Percentiles rank a stretch among this genome's conserved stretches.
Conservation (phyloP, 169 alveolate species). For the Besnoitia besnoiti region DNA sequence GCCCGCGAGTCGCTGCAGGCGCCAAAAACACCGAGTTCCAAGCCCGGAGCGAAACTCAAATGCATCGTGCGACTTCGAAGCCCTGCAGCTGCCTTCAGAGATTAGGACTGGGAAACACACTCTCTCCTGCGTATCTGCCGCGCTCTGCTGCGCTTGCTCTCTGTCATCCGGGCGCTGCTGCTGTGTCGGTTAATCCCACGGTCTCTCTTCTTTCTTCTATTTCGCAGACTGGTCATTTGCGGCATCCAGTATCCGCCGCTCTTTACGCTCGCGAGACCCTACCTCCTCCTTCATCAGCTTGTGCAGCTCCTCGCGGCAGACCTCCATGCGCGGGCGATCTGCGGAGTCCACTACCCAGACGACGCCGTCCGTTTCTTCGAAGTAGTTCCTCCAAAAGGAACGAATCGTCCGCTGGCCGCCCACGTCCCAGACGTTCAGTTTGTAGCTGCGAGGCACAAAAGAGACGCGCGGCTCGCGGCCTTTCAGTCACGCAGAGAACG, state of each 20-base stretch:
- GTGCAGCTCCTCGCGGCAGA: constrained; percentile 94
- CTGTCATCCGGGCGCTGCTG: too few relatives aligned
- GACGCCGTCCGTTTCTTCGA: constrained; percentile 98
- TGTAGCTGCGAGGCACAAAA: constrained; percentile 58
- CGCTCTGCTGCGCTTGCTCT: too few relatives aligned
- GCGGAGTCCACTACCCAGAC: constrained; percentile 92
- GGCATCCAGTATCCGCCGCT: too few relatives aligned
- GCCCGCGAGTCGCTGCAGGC: constrained; percentile 75
- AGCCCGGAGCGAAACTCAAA: background rate
- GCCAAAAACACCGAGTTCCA: background rate
- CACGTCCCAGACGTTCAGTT: constrained; percentile 95
- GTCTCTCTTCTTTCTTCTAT: too few relatives aligned
- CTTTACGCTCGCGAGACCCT: too few relatives aligned
- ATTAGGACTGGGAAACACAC: too few relatives aligned
- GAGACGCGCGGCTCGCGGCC: background rate
- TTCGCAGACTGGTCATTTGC: too few relatives aligned
- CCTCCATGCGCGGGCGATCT: constrained; percentile 94
- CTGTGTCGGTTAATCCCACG: too few relatives aligned
- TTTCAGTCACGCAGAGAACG: background rate
- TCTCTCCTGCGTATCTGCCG: too few relatives aligned
- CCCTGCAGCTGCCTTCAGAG: background rate
- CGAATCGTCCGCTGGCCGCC: constrained; percentile 99
- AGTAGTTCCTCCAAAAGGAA: constrained; percentile 98
- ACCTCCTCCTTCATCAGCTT: constrained; percentile 93
- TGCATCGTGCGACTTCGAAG: background rate